phyloP scores from a whole-genome alignment of 2,329 filamentous ascomycete species.

The Cadophora gregata region DNA sequence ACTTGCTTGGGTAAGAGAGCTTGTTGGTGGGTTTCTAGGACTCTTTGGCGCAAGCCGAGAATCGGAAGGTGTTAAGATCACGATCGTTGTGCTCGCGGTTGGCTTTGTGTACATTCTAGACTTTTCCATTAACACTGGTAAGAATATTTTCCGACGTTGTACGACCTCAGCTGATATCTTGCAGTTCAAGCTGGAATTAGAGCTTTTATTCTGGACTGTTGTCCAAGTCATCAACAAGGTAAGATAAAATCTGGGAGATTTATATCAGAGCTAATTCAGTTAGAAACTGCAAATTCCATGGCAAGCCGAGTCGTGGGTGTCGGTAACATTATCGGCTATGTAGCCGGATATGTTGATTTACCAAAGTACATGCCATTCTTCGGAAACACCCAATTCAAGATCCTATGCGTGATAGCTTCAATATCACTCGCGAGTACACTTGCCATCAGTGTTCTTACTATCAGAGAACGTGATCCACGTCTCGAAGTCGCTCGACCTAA shows the following conservation, averaged over 20 bases:
- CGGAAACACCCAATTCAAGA: constrained; percentile 89
- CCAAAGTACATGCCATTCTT: constrained; percentile 78
- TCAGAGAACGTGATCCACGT: constrained; percentile 82
- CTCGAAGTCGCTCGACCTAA: constrained; percentile 68
- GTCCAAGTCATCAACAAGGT: constrained; percentile 86
- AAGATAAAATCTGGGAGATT: constrained; percentile 23
- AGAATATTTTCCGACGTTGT: constrained; percentile 37
- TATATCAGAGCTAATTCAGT: constrained; percentile 7
- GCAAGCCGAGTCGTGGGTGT: constrained; percentile 84
- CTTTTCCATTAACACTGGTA: constrained; percentile 92
- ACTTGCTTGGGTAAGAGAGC: constrained; percentile 76
- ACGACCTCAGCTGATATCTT: constrained; percentile 25
- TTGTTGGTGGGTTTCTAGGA: constrained; percentile 69
- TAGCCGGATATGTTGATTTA: constrained; percentile 84
- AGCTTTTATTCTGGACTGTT: constrained; percentile 92
- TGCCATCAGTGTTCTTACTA: constrained; percentile 68
- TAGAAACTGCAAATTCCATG: constrained; percentile 83
- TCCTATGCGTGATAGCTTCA: constrained; percentile 85
- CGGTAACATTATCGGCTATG: constrained; percentile 89
- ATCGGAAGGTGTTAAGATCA: constrained; percentile 66
- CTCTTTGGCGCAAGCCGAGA: constrained; percentile 74
- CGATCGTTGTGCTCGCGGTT: constrained; percentile 80
- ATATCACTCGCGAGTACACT: constrained; percentile 74
- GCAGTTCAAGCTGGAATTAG: constrained; percentile 87
- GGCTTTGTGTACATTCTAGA: constrained; percentile 89